Evolutionary conservation across 2,329 filamentous ascomycete genomes (phyloP), one percentile per base, ranked within the genome.

Genomic region (Sodiomyces alkalinus): DNA sequence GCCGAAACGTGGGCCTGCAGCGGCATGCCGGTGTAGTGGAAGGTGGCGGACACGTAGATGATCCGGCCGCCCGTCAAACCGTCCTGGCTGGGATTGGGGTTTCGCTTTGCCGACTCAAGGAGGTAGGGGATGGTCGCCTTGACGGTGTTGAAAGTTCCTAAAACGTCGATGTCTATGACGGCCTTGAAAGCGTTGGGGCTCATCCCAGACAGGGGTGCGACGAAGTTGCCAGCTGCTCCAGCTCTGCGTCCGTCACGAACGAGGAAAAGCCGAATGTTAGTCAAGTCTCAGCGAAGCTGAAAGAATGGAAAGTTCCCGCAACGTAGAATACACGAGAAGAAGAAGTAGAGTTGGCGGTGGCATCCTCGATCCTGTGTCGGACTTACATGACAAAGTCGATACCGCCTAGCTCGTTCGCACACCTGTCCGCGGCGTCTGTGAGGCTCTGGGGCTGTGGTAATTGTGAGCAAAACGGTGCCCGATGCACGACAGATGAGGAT

Each of bases 131-230:
- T 59, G 1, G 83, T 90, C 4, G 87, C 85, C 57, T 96, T 96
- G 46, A 93, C 65, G 3, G 85, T 93, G 59, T 96, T 92, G 58
- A 80, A 98, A 11, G 81, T 92, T 18, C 90, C 90, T 19, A 96
- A 54, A 3, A 93, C 78, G 49, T 96, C 90, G 45, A 98, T 98
- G 36, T 96, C 90, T 44, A 96, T 87, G 39, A 98, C 90, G 0
- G 81, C 66, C 53, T 86, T 92, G 72, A 98, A 92, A 4, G 82
- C 90, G 48, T 96, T 96, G 33, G 80, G 57, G 22, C 74, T 83
- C 27, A 96, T 68, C 36, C 77, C 77, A 22, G 77, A 68, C 34
- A 96, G 77, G 4, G 87, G 80, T 1, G 83, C 79, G 14, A 98
- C 65, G 53, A 96, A 98, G 54, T 98, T 98, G 33, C 90, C 90